Conservation (phyloP, 805 yeast genomes). For the Candida montana region DNA sequence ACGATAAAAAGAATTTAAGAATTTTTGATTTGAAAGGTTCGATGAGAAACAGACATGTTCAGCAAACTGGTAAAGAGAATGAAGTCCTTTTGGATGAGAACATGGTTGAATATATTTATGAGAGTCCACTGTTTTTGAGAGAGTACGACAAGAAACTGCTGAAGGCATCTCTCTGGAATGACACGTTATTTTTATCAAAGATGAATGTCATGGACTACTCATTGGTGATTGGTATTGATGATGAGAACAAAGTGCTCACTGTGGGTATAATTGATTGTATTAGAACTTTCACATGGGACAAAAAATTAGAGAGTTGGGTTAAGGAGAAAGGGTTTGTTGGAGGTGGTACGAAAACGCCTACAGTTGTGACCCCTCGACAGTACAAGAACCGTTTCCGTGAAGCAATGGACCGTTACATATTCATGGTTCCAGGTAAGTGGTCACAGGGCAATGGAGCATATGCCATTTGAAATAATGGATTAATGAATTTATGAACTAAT, state of each 20-base stretch:
- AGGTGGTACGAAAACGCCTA: conserved; percentile 86
- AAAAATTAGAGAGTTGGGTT: conserved; percentile 97
- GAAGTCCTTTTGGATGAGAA: conserved; percentile 94
- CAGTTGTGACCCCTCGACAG: conserved; percentile 95
- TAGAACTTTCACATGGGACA: conserved; percentile 97
- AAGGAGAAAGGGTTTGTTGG: conserved; percentile 90
- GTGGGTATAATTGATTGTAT: conserved; percentile 95
- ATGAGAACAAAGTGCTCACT: conserved; percentile 58
- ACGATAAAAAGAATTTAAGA: conserved; percentile 71
- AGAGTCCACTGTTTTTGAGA: conserved; percentile 88
- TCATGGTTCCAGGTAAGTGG: conserved; percentile 85
- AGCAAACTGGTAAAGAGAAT: conserved; percentile 92
- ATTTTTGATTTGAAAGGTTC: conserved; percentile 97
- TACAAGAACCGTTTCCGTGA: conserved; percentile 91
- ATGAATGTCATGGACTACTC: conserved; percentile 99
- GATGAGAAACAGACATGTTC: conserved; percentile 94
- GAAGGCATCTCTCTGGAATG: conserved; percentile 90
- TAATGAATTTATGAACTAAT: not conserved
- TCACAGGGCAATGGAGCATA: conserved; percentile 26
- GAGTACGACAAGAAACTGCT: conserved; percentile 85
- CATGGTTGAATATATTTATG: conserved; percentile 97
- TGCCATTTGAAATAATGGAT: not conserved
- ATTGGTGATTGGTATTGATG: conserved; percentile 86
- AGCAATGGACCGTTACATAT: conserved; percentile 93
- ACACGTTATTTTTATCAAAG: conserved; percentile 86